These are phyloP conservation scores for Kuraishia ogatae DNA, from an alignment of 805 yeast genomes.

Conservation along the genomic window DNA sequence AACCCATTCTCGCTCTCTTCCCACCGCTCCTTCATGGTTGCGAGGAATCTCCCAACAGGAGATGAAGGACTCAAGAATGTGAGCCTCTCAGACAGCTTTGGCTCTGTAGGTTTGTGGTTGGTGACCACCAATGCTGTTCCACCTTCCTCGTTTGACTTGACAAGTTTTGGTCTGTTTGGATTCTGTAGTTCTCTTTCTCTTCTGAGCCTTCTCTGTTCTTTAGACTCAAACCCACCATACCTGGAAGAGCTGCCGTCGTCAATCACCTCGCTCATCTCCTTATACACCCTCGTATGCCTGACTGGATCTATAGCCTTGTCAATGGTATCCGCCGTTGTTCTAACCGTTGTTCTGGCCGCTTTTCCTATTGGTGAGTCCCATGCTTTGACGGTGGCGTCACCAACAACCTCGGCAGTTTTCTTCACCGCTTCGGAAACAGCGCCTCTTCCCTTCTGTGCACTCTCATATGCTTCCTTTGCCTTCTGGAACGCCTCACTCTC, in stretches of 20 bases:
- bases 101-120: slow-evolving; percentile 67
- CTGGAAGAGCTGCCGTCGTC: slow-evolving; percentile 85
- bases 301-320: slow-evolving; percentile 90
- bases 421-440: slow-evolving; percentile 59
- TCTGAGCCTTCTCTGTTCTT: slow-evolving; percentile 70
- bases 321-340: slow-evolving; percentile 73
- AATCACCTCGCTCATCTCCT: slow-evolving; percentile 79
- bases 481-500: slow-evolving; percentile 89
- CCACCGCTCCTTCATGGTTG: slow-evolving; percentile 62
- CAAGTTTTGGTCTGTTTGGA: slow-evolving; percentile 57
- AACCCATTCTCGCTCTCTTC: slow-evolving; percentile 94
- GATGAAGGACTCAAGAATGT: slow-evolving; percentile 61
- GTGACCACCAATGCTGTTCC: slow-evolving; percentile 80
- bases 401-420: slow-evolving; percentile 91
- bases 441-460: slow-evolving; percentile 66
- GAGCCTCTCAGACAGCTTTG: slow-evolving; percentile 55
- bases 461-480: slow-evolving; percentile 87
- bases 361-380: slow-evolving; percentile 95
- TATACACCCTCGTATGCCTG: slow-evolving; percentile 80
- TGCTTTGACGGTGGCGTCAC: slow-evolving; percentile 80
- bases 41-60: slow-evolving; percentile 55
- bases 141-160: slow-evolving; percentile 72
- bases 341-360: slow-evolving; percentile 81
- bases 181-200: slow-evolving; percentile 53
- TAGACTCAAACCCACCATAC: slow-evolving; percentile 88